Base-by-base conservation (phyloP, 768 basidiomycete species). In the Xerocomellus chrysenteron region DNA sequence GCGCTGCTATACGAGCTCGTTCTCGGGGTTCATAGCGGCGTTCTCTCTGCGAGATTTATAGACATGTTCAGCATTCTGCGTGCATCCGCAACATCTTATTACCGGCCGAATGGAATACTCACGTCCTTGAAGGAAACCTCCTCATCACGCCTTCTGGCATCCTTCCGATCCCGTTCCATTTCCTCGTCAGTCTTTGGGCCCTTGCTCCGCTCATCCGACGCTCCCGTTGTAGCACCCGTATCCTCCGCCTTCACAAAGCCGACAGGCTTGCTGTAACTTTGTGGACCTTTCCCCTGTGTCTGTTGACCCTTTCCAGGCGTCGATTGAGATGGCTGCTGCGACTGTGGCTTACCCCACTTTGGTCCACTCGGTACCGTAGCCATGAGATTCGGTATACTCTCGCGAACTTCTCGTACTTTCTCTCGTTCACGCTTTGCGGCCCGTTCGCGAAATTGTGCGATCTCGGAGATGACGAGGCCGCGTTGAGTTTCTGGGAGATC, bases 401-500 rank as follows among this genome's bases (percentile, higher is more conserved):
- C 82, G 59, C 80, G 82, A 5, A 85, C 86, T 69, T 94, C 93
- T 40, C 87, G 83, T 73, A 89, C 70, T 74, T 95, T 94, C 72
- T 96, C 94, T 19, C 90, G 83, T 67, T 95, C 94, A 36, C 90
- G 78, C 73, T 94, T 95, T 10, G 92, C 93, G 0, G 94, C 92
- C 21, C 92, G 85, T 74, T 98, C 94, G 56, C 97, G 84, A 73
- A 99, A 99, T 64, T 93, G 88, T 0, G 94, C 94, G 58, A 99
- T 99, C 69, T 98, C 94, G 32, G 91, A 92, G 59, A 98, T 91
- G 58, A 98, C 94, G 52, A 94, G 86, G 6, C 90, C 93, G 36
- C 96, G 88, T 65, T 84, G 78, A 0, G 92, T 92, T 75, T 99
- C 97, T 24, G 97, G 96, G 42, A 99, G 82, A 68, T 99, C 97